Evolutionary conservation across 495 filamentous ascomycete species (phyloP).

Genomic region (Penicillium cinerascens): DNA sequence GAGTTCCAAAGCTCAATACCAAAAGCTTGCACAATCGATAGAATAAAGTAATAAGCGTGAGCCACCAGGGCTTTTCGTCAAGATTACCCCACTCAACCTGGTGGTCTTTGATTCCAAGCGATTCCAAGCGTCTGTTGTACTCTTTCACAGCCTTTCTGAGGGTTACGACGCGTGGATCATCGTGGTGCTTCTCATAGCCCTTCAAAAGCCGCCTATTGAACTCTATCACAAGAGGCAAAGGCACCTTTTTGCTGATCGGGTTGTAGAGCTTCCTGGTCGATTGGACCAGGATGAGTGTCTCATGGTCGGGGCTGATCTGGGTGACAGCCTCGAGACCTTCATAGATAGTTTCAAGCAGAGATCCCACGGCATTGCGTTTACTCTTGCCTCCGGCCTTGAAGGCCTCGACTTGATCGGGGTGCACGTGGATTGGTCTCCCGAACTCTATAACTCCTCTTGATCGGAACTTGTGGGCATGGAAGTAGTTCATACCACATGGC

Average conservation of each 20-base stretch:
- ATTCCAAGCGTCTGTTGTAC: constrained; percentile 83
- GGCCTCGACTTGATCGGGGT: constrained; percentile 72
- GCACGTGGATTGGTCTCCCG: constrained; percentile 78
- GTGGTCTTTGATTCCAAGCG: constrained; percentile 84
- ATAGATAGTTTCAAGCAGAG: constrained; percentile 79
- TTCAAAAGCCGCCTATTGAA: constrained; percentile 87
- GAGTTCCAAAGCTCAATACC: constrained; percentile 71
- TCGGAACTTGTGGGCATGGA: constrained; percentile 97
- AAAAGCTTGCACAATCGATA: constrained; percentile 75
- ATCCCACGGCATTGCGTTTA: constrained; percentile 75
- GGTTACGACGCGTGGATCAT: constrained; percentile 75
- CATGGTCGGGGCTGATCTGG: constrained; percentile 88
- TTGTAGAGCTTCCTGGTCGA: constrained; percentile 91
- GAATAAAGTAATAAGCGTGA: constrained; percentile 69
- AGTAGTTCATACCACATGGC: constrained; percentile 98
- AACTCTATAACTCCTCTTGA: constrained; percentile 96
- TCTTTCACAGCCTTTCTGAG: constrained; percentile 73
- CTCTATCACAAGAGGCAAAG: constrained; percentile 88
- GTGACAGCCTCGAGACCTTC: constrained; percentile 82
- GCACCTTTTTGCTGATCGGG: constrained; percentile 85
- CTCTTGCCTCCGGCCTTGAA: constrained; percentile 66
- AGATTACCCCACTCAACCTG: constrained; percentile 90
- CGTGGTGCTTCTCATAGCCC: constrained; percentile 85
- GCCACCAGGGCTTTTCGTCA: constrained; percentile 52
- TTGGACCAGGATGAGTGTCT: constrained; percentile 94